These are phyloP conservation scores for Xylaria palmicola DNA, from an alignment of 495 filamentous ascomycete genomes.

Conservation along the genomic window DNA sequence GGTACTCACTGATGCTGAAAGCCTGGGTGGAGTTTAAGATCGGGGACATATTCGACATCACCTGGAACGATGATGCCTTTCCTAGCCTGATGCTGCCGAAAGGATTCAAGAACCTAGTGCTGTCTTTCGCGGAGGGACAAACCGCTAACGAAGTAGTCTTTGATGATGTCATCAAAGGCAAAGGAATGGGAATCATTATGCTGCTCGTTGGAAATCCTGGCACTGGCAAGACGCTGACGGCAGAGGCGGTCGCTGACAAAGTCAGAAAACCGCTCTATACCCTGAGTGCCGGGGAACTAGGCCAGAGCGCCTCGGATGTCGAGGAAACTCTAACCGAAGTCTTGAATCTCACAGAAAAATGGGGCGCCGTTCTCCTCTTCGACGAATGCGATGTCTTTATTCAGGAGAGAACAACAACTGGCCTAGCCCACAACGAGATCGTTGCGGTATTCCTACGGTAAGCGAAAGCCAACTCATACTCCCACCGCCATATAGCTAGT, in stretches of 20 bases:
- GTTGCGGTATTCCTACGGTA: slow-evolving; percentile 53
- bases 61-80: slow-evolving; percentile 52
- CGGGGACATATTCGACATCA: no score
- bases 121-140: slow-evolving; percentile 43
- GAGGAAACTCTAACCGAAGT: slow-evolving; percentile 37
- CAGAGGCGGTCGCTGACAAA: slow-evolving; percentile 47
- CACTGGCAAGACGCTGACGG: slow-evolving; percentile 59
- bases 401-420: no score
- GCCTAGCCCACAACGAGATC: slow-evolving; percentile 47
- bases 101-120: slow-evolving; percentile 49
- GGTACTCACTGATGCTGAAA: no score
- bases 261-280: slow-evolving; percentile 25
- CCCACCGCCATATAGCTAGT: no score
- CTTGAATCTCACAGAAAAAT: slow-evolving; percentile 41
- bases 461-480: no score
- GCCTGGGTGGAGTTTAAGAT: no score
- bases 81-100: slow-evolving; percentile 50
- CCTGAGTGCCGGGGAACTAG: slow-evolving; percentile 25
- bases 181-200: slow-evolving; percentile 54
- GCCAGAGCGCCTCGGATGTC: slow-evolving; percentile 19
- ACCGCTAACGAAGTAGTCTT: slow-evolving; percentile 47
- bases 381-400: slow-evolving; percentile 45
- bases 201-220: slow-evolving; percentile 56
- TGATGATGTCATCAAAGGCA: slow-evolving; percentile 45
- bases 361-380: slow-evolving; percentile 48